phyloP scores from a whole-genome alignment of 768 basidiomycete species.

The Suillus subluteus region DNA sequence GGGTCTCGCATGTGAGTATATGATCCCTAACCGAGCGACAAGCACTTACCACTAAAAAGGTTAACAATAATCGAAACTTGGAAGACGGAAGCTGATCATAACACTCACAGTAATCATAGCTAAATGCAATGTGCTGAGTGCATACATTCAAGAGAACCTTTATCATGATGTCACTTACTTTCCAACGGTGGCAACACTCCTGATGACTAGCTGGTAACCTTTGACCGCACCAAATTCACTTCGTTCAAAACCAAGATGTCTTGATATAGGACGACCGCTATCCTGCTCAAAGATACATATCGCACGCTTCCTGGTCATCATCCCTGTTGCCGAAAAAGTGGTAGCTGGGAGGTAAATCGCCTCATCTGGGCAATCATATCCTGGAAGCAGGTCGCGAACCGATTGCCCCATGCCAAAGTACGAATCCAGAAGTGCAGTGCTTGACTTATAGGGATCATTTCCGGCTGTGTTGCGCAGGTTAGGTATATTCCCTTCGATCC shows the following conservation, averaged over 20 bases:
- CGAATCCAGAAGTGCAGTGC: conserved; percentile 64
- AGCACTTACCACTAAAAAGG: conserved; percentile 34
- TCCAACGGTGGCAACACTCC: conserved; percentile 63
- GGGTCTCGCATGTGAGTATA: background rate
- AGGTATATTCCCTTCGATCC: background rate
- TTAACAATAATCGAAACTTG: conserved; percentile 1
- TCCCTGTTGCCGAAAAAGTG: conserved; percentile 48
- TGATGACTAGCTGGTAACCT: conserved; percentile 58
- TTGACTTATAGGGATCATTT: conserved; percentile 61
- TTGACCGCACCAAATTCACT: conserved; percentile 65
- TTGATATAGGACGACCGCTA: conserved; percentile 55
- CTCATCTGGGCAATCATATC: conserved; percentile 70
- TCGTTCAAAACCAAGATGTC: conserved; percentile 56
- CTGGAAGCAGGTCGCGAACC: conserved; percentile 60
- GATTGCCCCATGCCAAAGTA: conserved; percentile 64
- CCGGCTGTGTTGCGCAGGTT: conserved; percentile 44
- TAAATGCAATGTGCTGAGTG: conserved; percentile 21
- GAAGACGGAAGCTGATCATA: background rate
- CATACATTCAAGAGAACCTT: background rate
- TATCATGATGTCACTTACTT: conserved; percentile 47
- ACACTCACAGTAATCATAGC: conserved; percentile 58
- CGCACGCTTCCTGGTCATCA: conserved; percentile 48
- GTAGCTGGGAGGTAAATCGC: conserved; percentile 61
- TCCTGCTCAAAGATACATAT: conserved; percentile 72
- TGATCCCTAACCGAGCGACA: background rate